Conservation (phyloP, 2,329 filamentous ascomycete genomes). For the Ceratocystis smalleyi region DNA sequence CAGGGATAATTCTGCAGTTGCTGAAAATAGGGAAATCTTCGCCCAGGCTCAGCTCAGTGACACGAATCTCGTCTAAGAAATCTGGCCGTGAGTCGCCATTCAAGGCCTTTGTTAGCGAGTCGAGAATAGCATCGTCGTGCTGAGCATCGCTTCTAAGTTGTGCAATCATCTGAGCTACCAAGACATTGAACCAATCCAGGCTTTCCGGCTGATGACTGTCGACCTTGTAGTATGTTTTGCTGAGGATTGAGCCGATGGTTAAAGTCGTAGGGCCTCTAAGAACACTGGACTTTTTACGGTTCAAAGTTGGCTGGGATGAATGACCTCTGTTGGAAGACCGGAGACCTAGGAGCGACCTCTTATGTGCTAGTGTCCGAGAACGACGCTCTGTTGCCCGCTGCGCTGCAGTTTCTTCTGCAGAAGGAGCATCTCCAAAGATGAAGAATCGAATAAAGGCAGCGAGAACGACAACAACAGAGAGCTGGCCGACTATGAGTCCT, state of each 20-base stretch:
- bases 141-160: conserved; percentile 88
- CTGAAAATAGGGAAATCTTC: conserved; percentile 98
- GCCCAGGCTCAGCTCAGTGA: conserved; percentile 84
- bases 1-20: conserved; percentile 89
- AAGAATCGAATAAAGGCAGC: conserved; percentile 99
- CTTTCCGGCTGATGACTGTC: conserved; percentile 92
- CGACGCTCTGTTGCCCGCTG: conserved; percentile 59
- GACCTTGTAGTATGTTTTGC: conserved; percentile 96
- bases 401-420: conserved; percentile 63
- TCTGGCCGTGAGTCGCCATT: conserved; percentile 79
- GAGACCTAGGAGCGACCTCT: conserved; percentile 53
- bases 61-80: conserved; percentile 82
- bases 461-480: conserved; percentile 79
- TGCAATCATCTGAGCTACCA: conserved; percentile 90
- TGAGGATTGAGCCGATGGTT: conserved; percentile 84
- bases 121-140: conserved; percentile 77
- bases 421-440: conserved; percentile 90
- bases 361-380: conserved; percentile 59
- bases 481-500: conserved; percentile 80
- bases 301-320: conserved; percentile 27
- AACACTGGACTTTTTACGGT: conserved; percentile 54
- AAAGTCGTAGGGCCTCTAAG: conserved; percentile 57
- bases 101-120: conserved; percentile 65
- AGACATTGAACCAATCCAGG: conserved; percentile 96
- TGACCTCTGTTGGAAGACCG: conserved; percentile 26